Conservation (phyloP, 169 alveolate species). For the Ichthyophthirius multifiliis region DNA sequence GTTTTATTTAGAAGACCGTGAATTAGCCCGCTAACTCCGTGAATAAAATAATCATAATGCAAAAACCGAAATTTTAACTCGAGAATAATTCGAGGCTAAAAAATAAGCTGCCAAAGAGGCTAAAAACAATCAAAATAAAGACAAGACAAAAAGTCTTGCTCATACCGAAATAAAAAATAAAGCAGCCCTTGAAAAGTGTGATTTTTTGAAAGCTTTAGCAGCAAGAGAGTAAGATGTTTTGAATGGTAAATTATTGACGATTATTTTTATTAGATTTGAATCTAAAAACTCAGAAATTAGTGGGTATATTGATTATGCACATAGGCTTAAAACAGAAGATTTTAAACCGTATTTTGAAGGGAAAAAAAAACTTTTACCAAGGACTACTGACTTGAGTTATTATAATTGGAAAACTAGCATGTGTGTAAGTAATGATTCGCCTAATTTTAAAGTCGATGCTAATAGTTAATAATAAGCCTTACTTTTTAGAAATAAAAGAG, state of each 20-base stretch:
- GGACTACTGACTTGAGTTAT: constrained; percentile 86
- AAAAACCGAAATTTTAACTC: constrained; percentile 76
- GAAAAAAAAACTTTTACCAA: constrained; percentile 74
- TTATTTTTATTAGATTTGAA: constrained; percentile 88
- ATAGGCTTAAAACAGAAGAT: constrained; percentile 86
- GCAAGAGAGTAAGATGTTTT: constrained; percentile 86
- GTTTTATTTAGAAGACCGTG: constrained; percentile 84
- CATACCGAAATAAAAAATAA: constrained; percentile 49
- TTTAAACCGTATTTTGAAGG: constrained; percentile 82
- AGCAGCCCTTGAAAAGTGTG: constrained; percentile 60
- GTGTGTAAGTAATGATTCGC: constrained; percentile 83
- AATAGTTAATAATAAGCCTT: constrained; percentile 83
- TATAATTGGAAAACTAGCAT: constrained; percentile 89
- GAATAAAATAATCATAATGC: constrained; percentile 79
- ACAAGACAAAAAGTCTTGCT: constrained; percentile 70
- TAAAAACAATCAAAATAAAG: constrained; percentile 72
- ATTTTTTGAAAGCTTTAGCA: constrained; percentile 79
- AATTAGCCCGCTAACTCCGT: constrained; percentile 83
- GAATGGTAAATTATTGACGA: constrained; percentile 88
- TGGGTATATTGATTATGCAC: constrained; percentile 90
- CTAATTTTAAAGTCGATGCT: constrained; percentile 91
- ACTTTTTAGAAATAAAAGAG: constrained; percentile 89
- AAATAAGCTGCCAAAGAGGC: constrained; percentile 82
- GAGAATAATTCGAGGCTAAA: constrained; percentile 76
- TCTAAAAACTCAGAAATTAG: constrained; percentile 80